Evolutionary conservation across 2,329 filamentous ascomycete species (phyloP).

Genomic region (Truncatella angustata): DNA sequence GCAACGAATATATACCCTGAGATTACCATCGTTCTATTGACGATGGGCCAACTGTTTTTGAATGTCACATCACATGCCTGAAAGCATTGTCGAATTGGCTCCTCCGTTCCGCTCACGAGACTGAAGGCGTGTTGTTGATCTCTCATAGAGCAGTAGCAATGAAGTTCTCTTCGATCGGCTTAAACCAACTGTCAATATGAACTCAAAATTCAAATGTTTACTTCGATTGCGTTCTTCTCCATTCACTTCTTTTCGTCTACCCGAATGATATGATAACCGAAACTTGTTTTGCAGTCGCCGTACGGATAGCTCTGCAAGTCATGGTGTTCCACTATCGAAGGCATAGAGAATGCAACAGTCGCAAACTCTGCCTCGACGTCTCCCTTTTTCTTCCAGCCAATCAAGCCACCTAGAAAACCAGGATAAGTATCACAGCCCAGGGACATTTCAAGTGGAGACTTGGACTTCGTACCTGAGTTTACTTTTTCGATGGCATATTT

Average conservation of each 20-base stretch:
- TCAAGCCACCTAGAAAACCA: not conserved
- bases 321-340: not conserved
- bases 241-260: slow-evolving; percentile 5
- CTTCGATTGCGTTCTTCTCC: not conserved
- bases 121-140: too few relatives aligned
- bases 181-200: too few relatives aligned
- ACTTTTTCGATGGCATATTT: slow-evolving; percentile 11
- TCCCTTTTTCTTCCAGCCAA: slow-evolving; percentile 2
- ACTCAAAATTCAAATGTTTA: too few relatives aligned
- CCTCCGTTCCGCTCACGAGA: too few relatives aligned
- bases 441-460: not conserved
- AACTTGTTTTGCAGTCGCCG: slow-evolving; percentile 4
- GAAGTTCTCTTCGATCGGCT: too few relatives aligned
- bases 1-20: too few relatives aligned
- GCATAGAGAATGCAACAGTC: slow-evolving; percentile 4
- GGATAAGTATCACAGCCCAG: not conserved
- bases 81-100: too few relatives aligned
- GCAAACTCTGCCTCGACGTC: not conserved
- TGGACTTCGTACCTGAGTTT: slow-evolving; percentile 3
- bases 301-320: not conserved
- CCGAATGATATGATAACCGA: slow-evolving; percentile 12
- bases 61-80: too few relatives aligned
- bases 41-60: too few relatives aligned
- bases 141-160: too few relatives aligned
- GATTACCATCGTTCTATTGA: too few relatives aligned